Base-by-base conservation (phyloP, 225 moss, liverwort and hornwort species). In the Thuidium tamariscinum region DNA sequence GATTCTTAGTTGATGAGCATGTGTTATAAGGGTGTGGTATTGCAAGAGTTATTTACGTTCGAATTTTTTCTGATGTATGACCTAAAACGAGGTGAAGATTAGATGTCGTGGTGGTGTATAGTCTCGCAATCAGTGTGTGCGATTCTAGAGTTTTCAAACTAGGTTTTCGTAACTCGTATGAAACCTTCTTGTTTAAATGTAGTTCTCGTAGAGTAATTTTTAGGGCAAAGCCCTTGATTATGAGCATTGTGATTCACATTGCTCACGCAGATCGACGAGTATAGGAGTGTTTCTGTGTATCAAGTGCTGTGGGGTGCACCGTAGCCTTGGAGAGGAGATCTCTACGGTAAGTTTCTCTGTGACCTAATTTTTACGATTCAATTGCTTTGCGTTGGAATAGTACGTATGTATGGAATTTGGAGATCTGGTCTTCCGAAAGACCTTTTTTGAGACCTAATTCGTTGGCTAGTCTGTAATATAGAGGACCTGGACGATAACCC, bases 221-320 rank as follows among this genome's bases (percentile, higher is more conserved):
- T 27, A 22, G 80, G 64, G 63, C 41, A 30, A 69, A 57, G 9
- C 16, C 13, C 71, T 65, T 56, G 76, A 74, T 36, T 36, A 36
- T 52, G 34, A 29, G 14, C 17, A 54, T 61, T 90, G 54, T 88
- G 67, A 83, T 82, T 67, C 17, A 44, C 52, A 65, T 85, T 75
- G 84, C 67, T 68, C n/a, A 66, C 83, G 91, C 95, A 97, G 96
- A 80, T 95, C 95, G 56, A 93, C 94, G 76, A 97, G 74, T 83
- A 93, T 95, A 80, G 94, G 97, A 60, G 97, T 97, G 46, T 96
- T 97, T 84, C 68, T 96, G 81, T 97, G 96, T 87, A 85, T 94
- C 88, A 95, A 96, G 86, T 97, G 97, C 85, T 96, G 87, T 72
- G 91, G 93, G 69, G 97, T 95, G 79, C 97, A 97, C 88, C 95